phyloP scores from a whole-genome alignment of 441 rosid genomes.

The Populus trichocarpa region DNA sequence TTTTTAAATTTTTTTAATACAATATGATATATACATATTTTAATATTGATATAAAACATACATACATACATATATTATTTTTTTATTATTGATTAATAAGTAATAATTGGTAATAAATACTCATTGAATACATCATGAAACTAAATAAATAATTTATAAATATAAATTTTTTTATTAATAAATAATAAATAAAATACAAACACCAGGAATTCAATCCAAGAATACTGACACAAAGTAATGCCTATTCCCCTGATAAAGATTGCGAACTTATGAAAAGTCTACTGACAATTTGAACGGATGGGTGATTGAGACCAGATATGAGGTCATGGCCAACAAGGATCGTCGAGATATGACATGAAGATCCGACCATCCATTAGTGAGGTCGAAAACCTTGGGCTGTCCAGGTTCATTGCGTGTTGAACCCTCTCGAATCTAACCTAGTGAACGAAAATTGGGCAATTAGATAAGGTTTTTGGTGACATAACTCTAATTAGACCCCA shows the following conservation, averaged over 20 bases:
- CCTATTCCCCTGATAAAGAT: not conserved
- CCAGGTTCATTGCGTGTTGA: not conserved
- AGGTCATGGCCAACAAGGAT: not conserved
- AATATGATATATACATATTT: too few relatives aligned
- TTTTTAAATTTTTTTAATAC: too few relatives aligned
- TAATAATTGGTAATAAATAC: too few relatives aligned
- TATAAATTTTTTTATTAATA: too few relatives aligned
- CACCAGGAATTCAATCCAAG: too few relatives aligned
- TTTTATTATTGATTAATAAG: too few relatives aligned
- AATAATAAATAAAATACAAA: too few relatives aligned
- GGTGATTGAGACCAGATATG: not conserved
- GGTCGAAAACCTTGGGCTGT: not conserved
- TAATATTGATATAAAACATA: too few relatives aligned
- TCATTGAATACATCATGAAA: too few relatives aligned
- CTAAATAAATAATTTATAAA: too few relatives aligned
- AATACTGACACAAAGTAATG: not conserved
- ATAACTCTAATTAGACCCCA: not conserved
- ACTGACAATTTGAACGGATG: not conserved
- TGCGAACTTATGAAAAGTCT: not conserved
- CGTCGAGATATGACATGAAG: not conserved
- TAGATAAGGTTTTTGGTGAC: not conserved
- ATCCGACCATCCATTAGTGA: not conserved
- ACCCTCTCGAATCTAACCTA: not conserved
- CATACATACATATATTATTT: too few relatives aligned
- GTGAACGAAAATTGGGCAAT: not conserved